These are phyloP conservation scores for Cymbidium sinense DNA, from an alignment of 106 monocot genomes.

Conservation along the genomic window DNA sequence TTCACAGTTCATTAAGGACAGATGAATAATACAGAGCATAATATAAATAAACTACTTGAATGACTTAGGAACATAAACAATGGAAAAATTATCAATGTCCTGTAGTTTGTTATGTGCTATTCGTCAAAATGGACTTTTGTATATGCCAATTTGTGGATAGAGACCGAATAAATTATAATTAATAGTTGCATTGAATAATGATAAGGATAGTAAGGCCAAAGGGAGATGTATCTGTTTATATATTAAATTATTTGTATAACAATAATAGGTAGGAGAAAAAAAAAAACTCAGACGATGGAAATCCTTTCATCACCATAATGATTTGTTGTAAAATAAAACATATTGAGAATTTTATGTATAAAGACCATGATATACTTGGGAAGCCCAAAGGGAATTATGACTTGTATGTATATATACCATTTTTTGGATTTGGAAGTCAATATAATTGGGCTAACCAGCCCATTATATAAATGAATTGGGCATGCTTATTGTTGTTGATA, in stretches of 20 bases:
- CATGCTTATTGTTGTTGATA: neutral
- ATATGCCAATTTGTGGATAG: no score
- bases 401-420: neutral
- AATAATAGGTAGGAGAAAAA: neutral
- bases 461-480: neutral
- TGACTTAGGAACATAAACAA: no score
- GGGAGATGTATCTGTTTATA: neutral
- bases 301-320: neutral
- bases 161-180: no score
- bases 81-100: no score
- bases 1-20: no score
- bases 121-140: no score
- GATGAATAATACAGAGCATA: no score
- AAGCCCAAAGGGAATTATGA: neutral
- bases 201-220: neutral
- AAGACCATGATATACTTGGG: neutral
- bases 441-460: no score
- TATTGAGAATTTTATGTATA: neutral
- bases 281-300: neutral
- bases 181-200: no score
- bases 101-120: no score
- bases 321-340: neutral
- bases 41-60: no score
- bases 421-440: neutral
- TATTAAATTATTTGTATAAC: neutral